Base-by-base conservation (phyloP, 2,329 filamentous ascomycete genomes). In the Chaetomiaceae sp. region DNA sequence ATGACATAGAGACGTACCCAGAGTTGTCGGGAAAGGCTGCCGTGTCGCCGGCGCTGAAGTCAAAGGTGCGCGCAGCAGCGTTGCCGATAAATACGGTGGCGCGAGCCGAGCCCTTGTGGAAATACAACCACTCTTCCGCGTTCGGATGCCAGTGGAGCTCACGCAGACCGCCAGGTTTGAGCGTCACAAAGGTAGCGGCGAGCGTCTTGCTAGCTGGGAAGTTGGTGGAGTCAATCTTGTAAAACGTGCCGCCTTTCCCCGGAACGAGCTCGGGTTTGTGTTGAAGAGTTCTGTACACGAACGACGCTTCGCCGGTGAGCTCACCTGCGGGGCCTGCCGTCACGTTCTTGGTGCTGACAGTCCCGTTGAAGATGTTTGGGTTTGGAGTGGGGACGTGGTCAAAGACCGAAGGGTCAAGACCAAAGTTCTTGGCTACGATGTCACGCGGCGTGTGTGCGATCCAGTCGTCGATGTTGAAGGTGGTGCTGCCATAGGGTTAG, bases 111-210 rank as follows among this genome's bases (percentile, higher is more conserved):
- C 84, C 85, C 54, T 78, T 71, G 64, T 85, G 81, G 70, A 88
- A 87, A 68, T 86, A 87, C 2, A 87, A 67, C 84, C 85, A 62
- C 27, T 49, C 47, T 30, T 49, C 48, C 13, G 48, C 48, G 34
- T 83, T 86, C 1, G 83, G 84, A 64, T 86, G 83, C 85, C 84
- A 87, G 62, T 87, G 84, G 27, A 87, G 69, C 68, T 87, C 84
- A 25, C 85, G 71, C 36, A 88, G 67, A 1, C 76, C 84, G 34
- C 76, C 76, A 0, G 85, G 85, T 68, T 85, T 76, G 9, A 88
- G 72, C 0, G 77, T 79, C 1, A 88, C 81, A 55, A 85, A 76
- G 0, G 82, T 80, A 0, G 84, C 80, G 1, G 84, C 84, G 46
- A 88, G 79, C 0, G 84, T 87, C 60, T 78, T 85, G 29, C 79